phyloP scores from a whole-genome alignment of 1,284 basidiomycete species.

The Naganishia sp. region DNA sequence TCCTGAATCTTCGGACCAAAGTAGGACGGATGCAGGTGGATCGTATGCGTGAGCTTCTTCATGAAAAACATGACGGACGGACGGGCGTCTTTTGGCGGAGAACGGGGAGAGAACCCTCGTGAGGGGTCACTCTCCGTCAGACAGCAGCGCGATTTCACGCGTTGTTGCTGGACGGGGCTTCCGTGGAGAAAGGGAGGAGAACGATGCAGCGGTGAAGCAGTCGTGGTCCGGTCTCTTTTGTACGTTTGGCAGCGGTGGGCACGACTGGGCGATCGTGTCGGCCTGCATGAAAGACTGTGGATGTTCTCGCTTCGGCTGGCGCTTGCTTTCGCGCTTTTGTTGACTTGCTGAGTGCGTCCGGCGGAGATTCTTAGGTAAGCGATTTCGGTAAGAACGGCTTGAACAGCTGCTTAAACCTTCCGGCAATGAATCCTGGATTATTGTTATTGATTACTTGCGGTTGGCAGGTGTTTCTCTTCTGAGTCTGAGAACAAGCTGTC shows the following conservation, averaged over 20 bases:
- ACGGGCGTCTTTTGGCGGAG: neutral
- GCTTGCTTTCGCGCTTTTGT: too few species aligned
- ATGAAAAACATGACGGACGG: constrained; percentile 26
- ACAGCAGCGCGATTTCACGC: constrained; percentile 8
- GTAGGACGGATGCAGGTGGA: constrained; percentile 94
- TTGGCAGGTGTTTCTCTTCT: too few species aligned
- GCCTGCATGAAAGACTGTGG: too few species aligned
- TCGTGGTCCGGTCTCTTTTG: neutral
- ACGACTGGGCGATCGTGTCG: neutral
- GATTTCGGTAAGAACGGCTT: too few species aligned
- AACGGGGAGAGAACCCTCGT: constrained; percentile 30
- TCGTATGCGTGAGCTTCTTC: constrained; percentile 25
- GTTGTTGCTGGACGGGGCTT: constrained; percentile 8
- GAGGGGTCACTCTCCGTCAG: constrained; percentile 29
- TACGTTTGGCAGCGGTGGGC: neutral
- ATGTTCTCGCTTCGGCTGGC: too few species aligned
- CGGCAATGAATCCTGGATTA: too few species aligned
- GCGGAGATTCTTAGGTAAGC: too few species aligned
- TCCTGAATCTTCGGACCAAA: constrained; percentile 94
- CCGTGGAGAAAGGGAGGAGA: neutral
- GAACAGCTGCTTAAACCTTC: too few species aligned
- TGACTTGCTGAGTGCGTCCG: too few species aligned
- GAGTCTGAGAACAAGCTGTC: too few species aligned
- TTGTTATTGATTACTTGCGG: too few species aligned
- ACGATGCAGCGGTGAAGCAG: neutral